Evolutionary conservation across 1,284 basidiomycete genomes (phyloP), one percentile per base, ranked within the genome.

Genomic region (Ganoderma lingzhi): DNA sequence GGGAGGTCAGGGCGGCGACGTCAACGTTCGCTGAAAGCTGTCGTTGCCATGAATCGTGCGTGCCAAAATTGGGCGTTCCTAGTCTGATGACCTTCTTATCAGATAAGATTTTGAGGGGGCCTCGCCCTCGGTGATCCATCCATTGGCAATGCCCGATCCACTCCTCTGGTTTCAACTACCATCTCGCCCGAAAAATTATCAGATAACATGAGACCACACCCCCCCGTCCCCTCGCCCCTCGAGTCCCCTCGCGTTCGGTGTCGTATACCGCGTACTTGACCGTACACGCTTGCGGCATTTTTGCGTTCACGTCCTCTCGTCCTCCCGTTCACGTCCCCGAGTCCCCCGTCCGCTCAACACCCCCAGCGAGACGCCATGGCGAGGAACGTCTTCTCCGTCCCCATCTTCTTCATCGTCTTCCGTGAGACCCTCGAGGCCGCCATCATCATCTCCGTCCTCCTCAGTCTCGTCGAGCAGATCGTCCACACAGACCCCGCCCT

Each of bases 361-460:
- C 23, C 23, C 48, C 62, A 44, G 66, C 59, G 59, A 62, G 67
- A 39, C 64, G 72, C 73, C 66, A 92, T 92, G 90, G 82, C 86
- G 56, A 83, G 84, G 72, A 85, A 88, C 77, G 82, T 94, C 69
- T 95, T 95, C 81, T 93, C 91, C 69, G 85, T 93, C 65, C 88
- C 93, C 76, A 93, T 95, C 72, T 96, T 94, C 83, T 94, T 96
- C 86, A 95, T 96, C 80, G 88, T 95, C 77, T 94, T 96, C 75
- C 89, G 96, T 73, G 95, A 97, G 85, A 92, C 93, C 1, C 87
- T 97, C 73, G 95, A 97, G 83, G 93, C 94, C 9, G 90, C 90
- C 64, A 93, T 97, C 82, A 95, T 97, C 85, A 83, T 96, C 81
- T 94, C 94, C 10, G 93, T 96, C 71, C 88, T 97, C 64, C 89